Evolutionary conservation across 192 early-diverging fungal species (phyloP).

Genomic region (Dissophora ornata): DNA sequence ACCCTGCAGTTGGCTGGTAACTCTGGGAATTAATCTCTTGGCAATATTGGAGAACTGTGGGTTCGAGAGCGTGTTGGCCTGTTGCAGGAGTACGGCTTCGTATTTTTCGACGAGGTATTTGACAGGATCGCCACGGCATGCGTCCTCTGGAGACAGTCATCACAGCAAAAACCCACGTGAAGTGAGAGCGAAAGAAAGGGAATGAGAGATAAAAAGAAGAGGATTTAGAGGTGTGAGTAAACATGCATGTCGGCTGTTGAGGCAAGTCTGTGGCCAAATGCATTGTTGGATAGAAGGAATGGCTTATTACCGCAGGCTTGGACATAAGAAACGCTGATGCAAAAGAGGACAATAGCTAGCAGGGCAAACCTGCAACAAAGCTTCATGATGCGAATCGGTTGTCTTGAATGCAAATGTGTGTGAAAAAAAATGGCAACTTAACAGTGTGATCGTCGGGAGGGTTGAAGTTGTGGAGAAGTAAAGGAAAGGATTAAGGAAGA

Average conservation of each 20-base stretch:
- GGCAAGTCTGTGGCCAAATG: background rate
- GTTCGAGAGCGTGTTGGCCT: conserved; percentile 1
- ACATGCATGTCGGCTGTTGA: too few species aligned
- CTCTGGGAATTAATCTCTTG: conserved; percentile 2
- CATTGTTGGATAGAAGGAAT: background rate
- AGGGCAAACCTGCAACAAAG: conserved; percentile 14
- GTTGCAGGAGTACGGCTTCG: conserved; percentile 16
- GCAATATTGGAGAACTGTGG: background rate
- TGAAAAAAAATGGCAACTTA: too few species aligned
- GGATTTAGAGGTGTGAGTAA: too few species aligned
- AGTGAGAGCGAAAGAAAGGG: too few species aligned
- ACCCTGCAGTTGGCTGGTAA: conserved; percentile 3
- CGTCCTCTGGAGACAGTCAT: too few species aligned
- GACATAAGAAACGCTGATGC: conserved; percentile 9
- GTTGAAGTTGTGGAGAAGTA: too few species aligned
- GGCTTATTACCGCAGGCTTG: conserved; percentile 35
- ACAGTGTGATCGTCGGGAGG: too few species aligned
- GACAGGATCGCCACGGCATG: conserved; percentile 37
- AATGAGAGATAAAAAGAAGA: too few species aligned
- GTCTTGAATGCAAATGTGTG: background rate
- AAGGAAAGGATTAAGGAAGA: too few species aligned
- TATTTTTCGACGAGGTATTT: conserved; percentile 30
- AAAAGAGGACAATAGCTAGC: conserved; percentile 13
- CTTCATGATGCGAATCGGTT: background rate
- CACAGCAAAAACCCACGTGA: too few species aligned